A percentile compares a stretch with the other conserved stretches of the same genome.
These are phyloP conservation scores for Hypoxylon crocopeplum DNA, from an alignment of 495 filamentous ascomycete species.

Conservation along the genomic window DNA sequence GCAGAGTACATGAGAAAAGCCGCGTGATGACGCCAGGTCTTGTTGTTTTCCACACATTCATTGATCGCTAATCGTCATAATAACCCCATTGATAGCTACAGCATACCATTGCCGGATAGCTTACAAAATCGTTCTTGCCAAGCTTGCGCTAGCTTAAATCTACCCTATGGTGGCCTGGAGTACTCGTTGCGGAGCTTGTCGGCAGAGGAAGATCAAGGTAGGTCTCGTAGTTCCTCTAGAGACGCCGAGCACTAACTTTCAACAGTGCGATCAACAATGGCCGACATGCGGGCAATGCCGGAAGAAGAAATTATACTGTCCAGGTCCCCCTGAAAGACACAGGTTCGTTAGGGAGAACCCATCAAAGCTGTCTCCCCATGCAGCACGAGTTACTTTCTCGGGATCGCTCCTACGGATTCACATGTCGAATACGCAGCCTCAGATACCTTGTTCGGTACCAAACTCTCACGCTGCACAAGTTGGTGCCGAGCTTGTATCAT, in stretches of 20 bases:
- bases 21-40: too few relatives aligned
- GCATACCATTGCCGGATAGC: too few relatives aligned
- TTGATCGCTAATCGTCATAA: too few relatives aligned
- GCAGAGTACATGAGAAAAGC: too few relatives aligned
- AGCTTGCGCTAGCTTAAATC: too few relatives aligned
- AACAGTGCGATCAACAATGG: conserved; percentile 12
- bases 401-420: neutral
- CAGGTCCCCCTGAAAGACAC: neutral
- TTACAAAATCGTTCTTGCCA: too few relatives aligned
- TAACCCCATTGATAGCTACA: too few relatives aligned
- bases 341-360: neutral
- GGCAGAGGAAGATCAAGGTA: conserved; percentile 14
- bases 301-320: conserved; percentile 1
- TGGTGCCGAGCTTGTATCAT: conserved; percentile 1
- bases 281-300: conserved; percentile 9
- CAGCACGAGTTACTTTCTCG: neutral
- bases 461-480: neutral
- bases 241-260: neutral
- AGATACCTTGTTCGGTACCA: neutral
- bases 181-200: conserved; percentile 2
- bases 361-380: neutral
- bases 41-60: too few relatives aligned
- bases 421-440: neutral
- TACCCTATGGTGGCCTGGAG: conserved; percentile 12
- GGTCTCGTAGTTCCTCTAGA: neutral